Conservation (phyloP, 108 stramenopile genomes). For the Epithemia pelagica region DNA sequence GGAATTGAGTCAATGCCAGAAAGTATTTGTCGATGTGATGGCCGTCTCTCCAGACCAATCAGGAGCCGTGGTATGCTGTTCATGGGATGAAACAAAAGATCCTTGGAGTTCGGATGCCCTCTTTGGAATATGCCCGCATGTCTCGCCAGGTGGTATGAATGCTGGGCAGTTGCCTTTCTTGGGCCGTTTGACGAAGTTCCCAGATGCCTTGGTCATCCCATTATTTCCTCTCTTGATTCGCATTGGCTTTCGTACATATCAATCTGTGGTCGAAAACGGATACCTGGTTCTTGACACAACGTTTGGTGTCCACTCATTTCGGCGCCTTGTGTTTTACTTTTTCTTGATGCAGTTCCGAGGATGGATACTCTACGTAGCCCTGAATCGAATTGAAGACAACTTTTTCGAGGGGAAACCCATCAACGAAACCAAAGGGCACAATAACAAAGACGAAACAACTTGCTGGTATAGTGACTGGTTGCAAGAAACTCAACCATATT, state of each 20-base stretch:
- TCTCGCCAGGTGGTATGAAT: neutral
- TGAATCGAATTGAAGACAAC: constrained; percentile 54
- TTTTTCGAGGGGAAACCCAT: neutral
- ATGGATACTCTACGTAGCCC: constrained; percentile 51
- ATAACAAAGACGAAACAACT: neutral
- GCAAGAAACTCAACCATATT: constrained; percentile 29
- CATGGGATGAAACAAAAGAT: neutral
- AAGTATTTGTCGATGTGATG: constrained; percentile 63
- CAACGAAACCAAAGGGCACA: neutral
- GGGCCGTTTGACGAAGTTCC: constrained; percentile 43
- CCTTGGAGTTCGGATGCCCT: neutral
- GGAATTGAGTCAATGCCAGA: constrained; percentile 24
- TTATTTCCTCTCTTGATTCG: constrained; percentile 69
- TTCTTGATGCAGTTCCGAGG: constrained; percentile 55
- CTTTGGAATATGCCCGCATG: constrained; percentile 3
- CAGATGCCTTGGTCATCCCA: constrained; percentile 76
- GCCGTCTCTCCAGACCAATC: constrained; percentile 37
- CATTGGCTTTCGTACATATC: constrained; percentile 1
- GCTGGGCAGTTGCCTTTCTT: constrained; percentile 38
- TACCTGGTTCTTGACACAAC: constrained; percentile 7
- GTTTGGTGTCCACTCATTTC: constrained; percentile 7
- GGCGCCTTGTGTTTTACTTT: constrained; percentile 51
- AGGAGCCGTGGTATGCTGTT: constrained; percentile 49
- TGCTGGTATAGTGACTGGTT: constrained; percentile 67
- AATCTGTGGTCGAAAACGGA: constrained; percentile 1